These are phyloP conservation scores for Blastobotrys arbuscula DNA, from an alignment of 1,139 yeast species.

Conservation along the genomic window DNA sequence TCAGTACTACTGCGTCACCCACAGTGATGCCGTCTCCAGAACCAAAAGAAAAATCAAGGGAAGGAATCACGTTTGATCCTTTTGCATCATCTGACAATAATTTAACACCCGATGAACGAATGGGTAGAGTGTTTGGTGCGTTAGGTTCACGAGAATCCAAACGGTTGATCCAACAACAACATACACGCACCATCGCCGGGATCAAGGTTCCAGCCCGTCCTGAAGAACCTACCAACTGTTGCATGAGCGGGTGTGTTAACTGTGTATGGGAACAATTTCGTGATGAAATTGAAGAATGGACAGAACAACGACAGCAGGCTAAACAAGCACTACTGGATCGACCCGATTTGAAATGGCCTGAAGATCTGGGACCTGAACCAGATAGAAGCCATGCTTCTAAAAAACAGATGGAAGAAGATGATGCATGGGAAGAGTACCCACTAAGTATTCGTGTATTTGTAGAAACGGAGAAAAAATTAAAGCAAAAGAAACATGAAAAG, in stretches of 20 bases:
- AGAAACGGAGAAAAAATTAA: constrained; percentile 59
- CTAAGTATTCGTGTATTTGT: constrained; percentile 76
- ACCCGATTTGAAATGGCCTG: constrained; percentile 60
- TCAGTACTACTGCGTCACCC: neutral
- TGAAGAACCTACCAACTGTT: constrained; percentile 87
- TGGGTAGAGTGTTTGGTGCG: constrained; percentile 34
- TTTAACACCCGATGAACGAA: constrained; percentile 16
- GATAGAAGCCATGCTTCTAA: constrained; percentile 15
- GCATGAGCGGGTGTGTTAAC: constrained; percentile 95
- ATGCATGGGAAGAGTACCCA: constrained; percentile 66
- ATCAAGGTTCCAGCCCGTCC: constrained; percentile 75
- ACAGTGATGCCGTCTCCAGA: neutral
- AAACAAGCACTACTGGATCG: constrained; percentile 42
- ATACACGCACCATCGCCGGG: constrained; percentile 51
- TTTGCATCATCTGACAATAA: constrained; percentile 11
- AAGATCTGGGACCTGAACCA: constrained; percentile 70
- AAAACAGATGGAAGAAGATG: constrained; percentile 34
- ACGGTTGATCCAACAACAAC: constrained; percentile 26
- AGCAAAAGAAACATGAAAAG: neutral
- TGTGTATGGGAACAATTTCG: constrained; percentile 95
- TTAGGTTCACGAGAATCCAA: constrained; percentile 35
- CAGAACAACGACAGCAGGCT: constrained; percentile 52
- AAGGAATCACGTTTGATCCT: constrained; percentile 23
- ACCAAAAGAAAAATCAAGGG: neutral
- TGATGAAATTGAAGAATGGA: constrained; percentile 86